Evolutionary conservation across 352 stramenopile genomes (phyloP).

Genomic region (Globisporangium paddicum): DNA sequence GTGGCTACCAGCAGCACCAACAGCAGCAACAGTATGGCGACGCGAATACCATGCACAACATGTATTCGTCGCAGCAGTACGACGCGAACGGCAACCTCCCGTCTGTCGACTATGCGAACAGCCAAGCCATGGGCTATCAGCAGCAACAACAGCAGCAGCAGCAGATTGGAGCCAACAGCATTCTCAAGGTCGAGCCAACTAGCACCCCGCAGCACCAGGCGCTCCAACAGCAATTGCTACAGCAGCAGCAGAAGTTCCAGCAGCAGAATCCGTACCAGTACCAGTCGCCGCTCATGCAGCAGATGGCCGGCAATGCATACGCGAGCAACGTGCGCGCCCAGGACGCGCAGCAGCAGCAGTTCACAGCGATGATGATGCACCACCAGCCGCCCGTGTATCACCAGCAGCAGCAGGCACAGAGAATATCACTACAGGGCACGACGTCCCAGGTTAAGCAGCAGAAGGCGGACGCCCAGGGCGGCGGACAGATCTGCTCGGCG

Average conservation of each 20-base stretch:
- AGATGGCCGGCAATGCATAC: slow-evolving; percentile 23
- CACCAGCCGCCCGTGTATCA: slow-evolving; percentile 26
- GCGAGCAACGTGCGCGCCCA: slow-evolving; percentile 11
- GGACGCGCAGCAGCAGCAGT: slow-evolving; percentile 40
- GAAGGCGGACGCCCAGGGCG: slow-evolving; percentile 41
- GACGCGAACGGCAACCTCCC: slow-evolving; percentile 10
- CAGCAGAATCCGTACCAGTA: slow-evolving; percentile 46
- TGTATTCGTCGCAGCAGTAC: slow-evolving; percentile 22
- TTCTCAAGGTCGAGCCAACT: slow-evolving; percentile 39
- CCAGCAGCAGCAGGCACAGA: slow-evolving; percentile 29
- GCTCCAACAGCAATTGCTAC: slow-evolving; percentile 50
- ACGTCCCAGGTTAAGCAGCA: slow-evolving; percentile 53
- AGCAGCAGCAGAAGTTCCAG: slow-evolving; percentile 50
- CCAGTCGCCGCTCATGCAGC: slow-evolving; percentile 42
- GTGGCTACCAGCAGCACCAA: slow-evolving; percentile 24
- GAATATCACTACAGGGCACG: slow-evolving; percentile 27
- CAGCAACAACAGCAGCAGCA: slow-evolving; percentile 17
- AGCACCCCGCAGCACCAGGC: slow-evolving; percentile 26
- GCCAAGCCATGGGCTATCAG: slow-evolving; percentile 19
- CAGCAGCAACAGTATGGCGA: slow-evolving; percentile 25
- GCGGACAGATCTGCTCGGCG: slow-evolving; percentile 64
- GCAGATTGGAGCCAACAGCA: slow-evolving; percentile 15
- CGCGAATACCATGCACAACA: slow-evolving; percentile 18
- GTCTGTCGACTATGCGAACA: slow-evolving; percentile 28
- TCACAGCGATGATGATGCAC: slow-evolving; percentile 62